These are phyloP conservation scores for Umbelopsis isabellina DNA, from an alignment of 192 early-diverging fungal species.

Conservation along the genomic window DNA sequence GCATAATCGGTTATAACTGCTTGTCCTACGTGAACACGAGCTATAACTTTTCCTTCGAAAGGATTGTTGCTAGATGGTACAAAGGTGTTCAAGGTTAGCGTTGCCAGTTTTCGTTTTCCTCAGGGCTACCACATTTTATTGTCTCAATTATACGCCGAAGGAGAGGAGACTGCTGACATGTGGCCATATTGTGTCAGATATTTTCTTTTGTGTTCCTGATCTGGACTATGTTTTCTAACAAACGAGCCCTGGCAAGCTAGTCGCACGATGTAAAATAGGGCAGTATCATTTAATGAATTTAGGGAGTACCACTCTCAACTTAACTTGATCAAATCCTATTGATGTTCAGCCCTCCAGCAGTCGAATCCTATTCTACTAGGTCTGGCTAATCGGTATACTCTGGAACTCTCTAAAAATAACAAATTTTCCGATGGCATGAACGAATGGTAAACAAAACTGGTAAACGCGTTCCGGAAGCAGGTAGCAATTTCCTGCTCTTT, in stretches of 20 bases:
- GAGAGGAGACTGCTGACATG: constrained; percentile 5
- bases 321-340: not conserved
- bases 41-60: not conserved
- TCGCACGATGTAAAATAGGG: no score
- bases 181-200: constrained; percentile 14
- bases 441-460: not conserved
- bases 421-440: not conserved
- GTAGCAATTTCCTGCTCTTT: not conserved
- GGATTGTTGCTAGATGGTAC: not conserved
- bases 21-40: no score
- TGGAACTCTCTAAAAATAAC: constrained; percentile 8
- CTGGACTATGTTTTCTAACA: not conserved
- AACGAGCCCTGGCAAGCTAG: not conserved
- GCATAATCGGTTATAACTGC: not conserved
- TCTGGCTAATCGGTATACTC: not conserved
- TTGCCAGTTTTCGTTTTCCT: no score
- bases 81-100: no score
- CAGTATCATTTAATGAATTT: no score
- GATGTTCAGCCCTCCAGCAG: not conserved
- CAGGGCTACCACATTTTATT: no score
- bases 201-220: constrained; percentile 19
- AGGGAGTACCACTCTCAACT: not conserved
- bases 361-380: no score
- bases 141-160: not conserved
- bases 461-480: not conserved